Percentiles rank a stretch among this genome's conserved stretches.
Evolutionary conservation across 768 basidiomycete species (phyloP).

Genomic region (Daedalea quercina): DNA sequence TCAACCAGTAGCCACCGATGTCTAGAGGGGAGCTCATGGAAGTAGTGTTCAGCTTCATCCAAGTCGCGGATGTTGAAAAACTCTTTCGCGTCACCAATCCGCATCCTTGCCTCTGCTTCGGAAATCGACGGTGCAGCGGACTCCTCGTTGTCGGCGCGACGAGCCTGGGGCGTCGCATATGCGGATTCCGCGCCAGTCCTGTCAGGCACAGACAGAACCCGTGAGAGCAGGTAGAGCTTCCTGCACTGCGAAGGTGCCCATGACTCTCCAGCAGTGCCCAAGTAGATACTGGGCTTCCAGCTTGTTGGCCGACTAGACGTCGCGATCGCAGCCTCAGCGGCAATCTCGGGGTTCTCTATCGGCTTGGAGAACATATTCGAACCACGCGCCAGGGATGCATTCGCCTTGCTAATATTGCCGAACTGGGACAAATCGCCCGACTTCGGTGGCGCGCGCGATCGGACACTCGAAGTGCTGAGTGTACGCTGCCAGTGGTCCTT

Average conservation of each 20-base stretch:
- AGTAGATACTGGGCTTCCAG: slow-evolving; percentile 45
- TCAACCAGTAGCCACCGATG: slow-evolving; percentile 65
- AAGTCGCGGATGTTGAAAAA: slow-evolving; percentile 79
- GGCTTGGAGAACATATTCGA: slow-evolving; percentile 90
- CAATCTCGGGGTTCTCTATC: slow-evolving; percentile 51
- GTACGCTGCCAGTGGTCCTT: slow-evolving; percentile 60
- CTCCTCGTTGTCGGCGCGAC: slow-evolving; percentile 53
- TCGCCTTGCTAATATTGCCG: slow-evolving; percentile 71
- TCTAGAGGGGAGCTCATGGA: slow-evolving; percentile 59
- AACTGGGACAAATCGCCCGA: slow-evolving; percentile 85
- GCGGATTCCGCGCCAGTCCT: slow-evolving; percentile 28
- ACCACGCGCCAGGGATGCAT: slow-evolving; percentile 69
- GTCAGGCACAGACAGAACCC: slow-evolving; percentile 53
- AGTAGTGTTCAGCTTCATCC: slow-evolving; percentile 84
- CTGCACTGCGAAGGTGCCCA: slow-evolving; percentile 53
- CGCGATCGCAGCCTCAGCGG: slow-evolving; percentile 34
- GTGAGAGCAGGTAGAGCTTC: slow-evolving; percentile 69
- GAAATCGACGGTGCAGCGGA: slow-evolving; percentile 42
- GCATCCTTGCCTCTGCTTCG: slow-evolving; percentile 61
- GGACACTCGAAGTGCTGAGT: slow-evolving; percentile 58
- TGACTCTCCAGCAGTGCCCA: slow-evolving; percentile 36
- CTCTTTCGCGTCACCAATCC: slow-evolving; percentile 79
- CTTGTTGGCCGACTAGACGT: slow-evolving; percentile 40
- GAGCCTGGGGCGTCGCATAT: slow-evolving; percentile 45
- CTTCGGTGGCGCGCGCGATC: slow-evolving; percentile 54